Base-by-base conservation (phyloP, 169 alveolate genomes). In the Amoebophrya sp. region DNA sequence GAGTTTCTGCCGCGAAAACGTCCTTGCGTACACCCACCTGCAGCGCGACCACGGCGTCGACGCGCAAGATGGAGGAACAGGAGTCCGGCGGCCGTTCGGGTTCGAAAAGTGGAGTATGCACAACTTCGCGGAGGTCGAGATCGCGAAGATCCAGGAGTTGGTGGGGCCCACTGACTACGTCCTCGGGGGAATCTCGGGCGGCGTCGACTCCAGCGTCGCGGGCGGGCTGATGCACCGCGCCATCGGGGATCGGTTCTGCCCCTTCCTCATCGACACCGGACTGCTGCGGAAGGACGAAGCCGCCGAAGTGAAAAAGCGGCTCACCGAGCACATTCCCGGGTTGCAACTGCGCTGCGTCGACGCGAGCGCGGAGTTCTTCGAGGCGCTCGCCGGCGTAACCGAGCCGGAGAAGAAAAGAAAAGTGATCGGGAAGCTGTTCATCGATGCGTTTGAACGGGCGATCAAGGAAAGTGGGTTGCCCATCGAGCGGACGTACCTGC, bases 341-440 rank as follows among this genome's bases (percentile, higher is more conserved):
- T 39, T 92, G 89, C 50, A 91, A 78, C 69, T 94, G 34, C 88
- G 90, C 91, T 92, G 91, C 88, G 78, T 93, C 34, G 94, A 93
- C 88, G 94, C 94, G 31, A 58, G 92, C 41, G 93, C 29, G 20
- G 58, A 38, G 43, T 93, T 91, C 78, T 58, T 88, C 34, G 41
- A 43, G 4, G 48, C 4, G 38, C 69, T 91, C 2, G 41, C 34
- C 29, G 94, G 94, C 4, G 95, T 94, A 40, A 88, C 41, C 29
- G 95, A 94, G 67, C 95, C 95, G 0, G 95, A 94, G 92, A 69
- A 92, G 93, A 94, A 94, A 90, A 90, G 95, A 38, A 93, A 93
- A 89, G 93, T 94, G 91, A 93, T 94, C 43, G 95, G 95, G 29
- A 88, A 88, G 69, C 91, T 93, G 58, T 94, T 94, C 43, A 90